Percentiles rank a stretch among this genome's conserved stretches.
phyloP scores from a whole-genome alignment of 495 filamentous ascomycete species.

The Pseudotulostoma volvatum region DNA sequence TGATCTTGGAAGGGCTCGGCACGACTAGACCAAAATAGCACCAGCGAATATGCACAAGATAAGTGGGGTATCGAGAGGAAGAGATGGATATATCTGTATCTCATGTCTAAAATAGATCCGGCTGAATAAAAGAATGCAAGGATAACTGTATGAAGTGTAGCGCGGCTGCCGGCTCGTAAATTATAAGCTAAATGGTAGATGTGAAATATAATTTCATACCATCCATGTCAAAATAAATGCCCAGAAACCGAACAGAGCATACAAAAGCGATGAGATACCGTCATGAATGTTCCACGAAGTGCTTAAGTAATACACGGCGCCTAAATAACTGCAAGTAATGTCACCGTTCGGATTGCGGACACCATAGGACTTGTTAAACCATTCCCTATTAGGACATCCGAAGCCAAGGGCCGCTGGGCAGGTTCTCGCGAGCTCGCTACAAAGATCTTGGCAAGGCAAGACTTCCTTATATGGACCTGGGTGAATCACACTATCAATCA shows the following conservation, averaged over 20 bases:
- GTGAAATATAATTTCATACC: too few relatives aligned
- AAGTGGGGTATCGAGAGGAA: too few relatives aligned
- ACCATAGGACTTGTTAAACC: slow-evolving; percentile 53
- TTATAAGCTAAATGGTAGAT: too few relatives aligned
- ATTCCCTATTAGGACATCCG: slow-evolving; percentile 47
- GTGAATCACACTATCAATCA: slow-evolving; percentile 51
- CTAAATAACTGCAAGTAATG: slow-evolving; percentile 42
- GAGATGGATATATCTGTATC: too few relatives aligned
- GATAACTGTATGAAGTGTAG: too few relatives aligned
- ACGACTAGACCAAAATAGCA: too few relatives aligned
- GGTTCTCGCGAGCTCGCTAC: slow-evolving; percentile 62
- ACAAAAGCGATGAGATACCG: not conserved
- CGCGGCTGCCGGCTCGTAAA: too few relatives aligned
- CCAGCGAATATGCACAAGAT: too few relatives aligned
- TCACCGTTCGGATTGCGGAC: slow-evolving; percentile 22
- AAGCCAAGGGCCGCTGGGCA: slow-evolving; percentile 75
- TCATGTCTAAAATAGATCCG: too few relatives aligned
- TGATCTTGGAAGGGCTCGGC: too few relatives aligned
- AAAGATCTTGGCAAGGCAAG: slow-evolving; percentile 69
- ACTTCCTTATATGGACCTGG: slow-evolving; percentile 93
- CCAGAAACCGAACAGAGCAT: not conserved
- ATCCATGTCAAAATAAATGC: too few relatives aligned
- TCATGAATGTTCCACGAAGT: slow-evolving; percentile 7
- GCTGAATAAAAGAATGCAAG: too few relatives aligned
- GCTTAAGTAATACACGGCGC: slow-evolving; percentile 36